Conservation (phyloP, 345 rosid genomes). For the Sisymbrium altissimum region DNA sequence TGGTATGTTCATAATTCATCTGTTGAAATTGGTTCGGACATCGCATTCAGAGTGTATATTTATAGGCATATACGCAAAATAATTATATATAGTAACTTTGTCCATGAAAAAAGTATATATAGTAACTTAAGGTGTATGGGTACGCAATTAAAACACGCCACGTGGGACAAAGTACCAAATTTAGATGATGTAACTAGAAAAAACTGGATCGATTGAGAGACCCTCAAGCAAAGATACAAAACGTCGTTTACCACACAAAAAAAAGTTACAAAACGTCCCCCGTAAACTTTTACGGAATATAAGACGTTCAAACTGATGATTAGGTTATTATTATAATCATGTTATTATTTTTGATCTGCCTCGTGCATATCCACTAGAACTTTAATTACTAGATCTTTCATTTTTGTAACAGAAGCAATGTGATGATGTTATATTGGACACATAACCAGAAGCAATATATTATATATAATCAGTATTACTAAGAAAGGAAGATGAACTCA, state of each 20-base stretch:
- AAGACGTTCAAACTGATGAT: slow-evolving; percentile 19
- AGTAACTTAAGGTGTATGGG: background rate
- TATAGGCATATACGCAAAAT: slow-evolving; percentile 11
- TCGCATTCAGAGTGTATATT: slow-evolving; percentile 32
- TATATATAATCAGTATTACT: background rate
- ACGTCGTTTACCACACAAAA: too few relatives aligned
- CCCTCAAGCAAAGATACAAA: slow-evolving; percentile 26
- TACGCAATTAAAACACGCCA: slow-evolving; percentile 21
- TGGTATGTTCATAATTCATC: slow-evolving; percentile 29
- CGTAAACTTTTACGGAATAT: background rate
- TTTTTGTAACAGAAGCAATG: slow-evolving; percentile 19
- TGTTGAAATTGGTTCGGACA: slow-evolving; percentile 28
- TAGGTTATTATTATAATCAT: slow-evolving; percentile 8
- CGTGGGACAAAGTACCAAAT: slow-evolving; percentile 24
- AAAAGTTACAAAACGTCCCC: slow-evolving; percentile 5
- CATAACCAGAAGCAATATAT: too few relatives aligned
- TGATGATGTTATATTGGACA: background rate
- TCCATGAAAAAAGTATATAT: too few relatives aligned
- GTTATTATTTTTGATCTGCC: slow-evolving; percentile 1
- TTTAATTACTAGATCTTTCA: slow-evolving; percentile 14
- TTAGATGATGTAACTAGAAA: slow-evolving; percentile 7
- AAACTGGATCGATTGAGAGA: slow-evolving; percentile 24
- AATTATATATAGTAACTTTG: background rate
- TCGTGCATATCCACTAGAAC: slow-evolving; percentile 18
- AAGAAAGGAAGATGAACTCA: background rate